Conservation (phyloP, 129 eudicot species). For the Ambrosia artemisiifolia region DNA sequence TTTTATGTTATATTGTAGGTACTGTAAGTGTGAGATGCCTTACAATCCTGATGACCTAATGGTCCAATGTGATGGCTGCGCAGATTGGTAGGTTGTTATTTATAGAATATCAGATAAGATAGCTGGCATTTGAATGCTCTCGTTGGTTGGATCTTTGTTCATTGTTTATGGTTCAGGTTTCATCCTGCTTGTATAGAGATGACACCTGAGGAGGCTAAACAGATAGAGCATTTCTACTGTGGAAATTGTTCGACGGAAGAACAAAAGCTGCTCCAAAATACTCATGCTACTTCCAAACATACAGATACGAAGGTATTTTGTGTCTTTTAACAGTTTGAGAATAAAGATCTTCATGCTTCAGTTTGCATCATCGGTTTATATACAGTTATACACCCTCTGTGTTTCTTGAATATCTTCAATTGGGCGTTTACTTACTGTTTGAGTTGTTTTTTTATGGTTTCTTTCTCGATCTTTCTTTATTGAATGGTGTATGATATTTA, state of each 20-base stretch:
- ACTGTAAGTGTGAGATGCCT: constrained; percentile 98
- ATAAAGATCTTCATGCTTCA: background rate
- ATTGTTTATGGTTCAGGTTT: constrained; percentile 58
- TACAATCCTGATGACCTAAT: constrained; percentile 92
- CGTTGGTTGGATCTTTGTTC: background rate
- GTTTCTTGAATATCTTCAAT: background rate
- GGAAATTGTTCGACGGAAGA: constrained; percentile 67
- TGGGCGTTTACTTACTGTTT: background rate
- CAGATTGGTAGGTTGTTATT: constrained; percentile 59
- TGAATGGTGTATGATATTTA: background rate
- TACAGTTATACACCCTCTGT: background rate
- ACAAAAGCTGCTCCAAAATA: constrained; percentile 59
- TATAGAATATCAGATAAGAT: background rate
- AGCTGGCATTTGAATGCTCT: background rate
- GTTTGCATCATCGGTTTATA: too few relatives aligned
- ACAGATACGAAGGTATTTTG: constrained; percentile 60
- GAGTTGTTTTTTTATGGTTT: background rate
- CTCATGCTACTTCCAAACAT: constrained; percentile 64
- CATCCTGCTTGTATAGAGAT: constrained; percentile 92
- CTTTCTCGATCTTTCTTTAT: background rate
- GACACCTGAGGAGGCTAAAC: constrained; percentile 77
- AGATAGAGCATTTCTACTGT: constrained; percentile 78
- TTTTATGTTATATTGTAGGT: constrained; percentile 45
- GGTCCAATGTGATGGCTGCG: constrained; percentile 95
- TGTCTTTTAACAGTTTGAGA: background rate